phyloP scores from a whole-genome alignment of 1,139 yeast species.

The Groenewaldozyma sp. region DNA sequence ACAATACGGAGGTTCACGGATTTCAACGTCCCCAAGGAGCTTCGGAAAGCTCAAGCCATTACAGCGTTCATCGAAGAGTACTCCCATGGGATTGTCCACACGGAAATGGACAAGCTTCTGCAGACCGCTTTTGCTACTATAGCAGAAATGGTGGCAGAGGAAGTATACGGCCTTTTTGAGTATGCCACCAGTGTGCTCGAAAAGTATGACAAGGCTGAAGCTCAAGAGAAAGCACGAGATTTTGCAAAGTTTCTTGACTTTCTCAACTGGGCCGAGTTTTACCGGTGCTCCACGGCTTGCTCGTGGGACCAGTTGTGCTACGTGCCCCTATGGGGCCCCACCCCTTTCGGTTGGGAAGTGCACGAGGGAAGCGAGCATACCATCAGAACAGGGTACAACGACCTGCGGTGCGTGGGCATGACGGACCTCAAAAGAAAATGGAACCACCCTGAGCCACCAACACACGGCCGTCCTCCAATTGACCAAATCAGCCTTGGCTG shows the following conservation, averaged over 20 bases:
- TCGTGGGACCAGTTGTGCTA: conserved; percentile 40
- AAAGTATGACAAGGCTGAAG: background rate
- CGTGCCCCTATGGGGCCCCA: conserved; percentile 53
- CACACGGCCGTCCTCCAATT: too few relatives aligned
- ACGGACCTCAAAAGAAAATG: too few relatives aligned
- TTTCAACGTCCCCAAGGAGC: conserved; percentile 6
- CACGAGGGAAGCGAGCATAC: background rate
- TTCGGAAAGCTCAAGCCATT: conserved; percentile 21
- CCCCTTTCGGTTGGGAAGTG: conserved; percentile 7
- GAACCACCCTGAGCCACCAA: background rate
- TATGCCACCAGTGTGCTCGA: background rate
- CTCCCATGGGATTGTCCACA: conserved; percentile 22
- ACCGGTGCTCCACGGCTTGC: conserved; percentile 36
- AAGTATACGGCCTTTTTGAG: conserved; percentile 31
- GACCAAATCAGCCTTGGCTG: too few relatives aligned
- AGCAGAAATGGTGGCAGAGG: conserved; percentile 28
- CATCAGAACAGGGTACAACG: background rate
- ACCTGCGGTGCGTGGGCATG: background rate
- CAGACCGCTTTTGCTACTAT: conserved; percentile 39
- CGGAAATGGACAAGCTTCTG: conserved; percentile 35
- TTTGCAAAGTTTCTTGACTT: conserved; percentile 19
- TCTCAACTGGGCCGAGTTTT: conserved; percentile 38
- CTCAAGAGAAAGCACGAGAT: conserved; percentile 6
- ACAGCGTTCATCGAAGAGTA: conserved; percentile 36
- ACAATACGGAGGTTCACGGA: conserved; percentile 35